Percentiles rank a stretch among this genome's conserved stretches.
Evolutionary conservation across 108 stramenopile genomes (phyloP).

Genomic region (Cyclotella baltica): DNA sequence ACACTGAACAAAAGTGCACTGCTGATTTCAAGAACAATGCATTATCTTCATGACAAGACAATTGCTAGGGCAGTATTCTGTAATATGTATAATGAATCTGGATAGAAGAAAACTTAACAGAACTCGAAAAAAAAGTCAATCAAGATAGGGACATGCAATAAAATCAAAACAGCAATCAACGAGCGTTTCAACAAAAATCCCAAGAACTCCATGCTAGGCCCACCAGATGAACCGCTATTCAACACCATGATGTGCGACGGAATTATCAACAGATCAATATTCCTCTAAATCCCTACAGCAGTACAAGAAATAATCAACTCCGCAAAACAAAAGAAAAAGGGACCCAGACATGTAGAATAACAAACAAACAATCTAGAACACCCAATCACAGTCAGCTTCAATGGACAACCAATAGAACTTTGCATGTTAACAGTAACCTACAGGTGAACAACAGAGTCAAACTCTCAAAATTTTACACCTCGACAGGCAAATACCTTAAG

Average conservation of each 20-base stretch:
- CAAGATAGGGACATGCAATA: constrained; percentile 4
- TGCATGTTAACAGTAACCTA: background rate
- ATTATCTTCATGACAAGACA: constrained; percentile 9
- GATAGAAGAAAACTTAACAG: background rate
- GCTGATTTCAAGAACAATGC: background rate
- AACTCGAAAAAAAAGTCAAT: background rate
- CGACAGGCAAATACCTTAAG: background rate
- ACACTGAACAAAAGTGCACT: constrained; percentile 1
- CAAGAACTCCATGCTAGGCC: background rate
- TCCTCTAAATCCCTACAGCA: background rate
- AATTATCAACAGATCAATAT: background rate
- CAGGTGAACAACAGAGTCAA: background rate
- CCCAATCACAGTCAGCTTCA: background rate
- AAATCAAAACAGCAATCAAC: background rate
- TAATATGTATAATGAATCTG: background rate
- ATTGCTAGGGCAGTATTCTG: background rate
- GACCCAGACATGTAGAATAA: background rate
- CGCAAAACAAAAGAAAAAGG: background rate
- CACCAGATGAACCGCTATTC: background rate
- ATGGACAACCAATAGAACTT: constrained; percentile 9
- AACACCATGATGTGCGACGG: background rate
- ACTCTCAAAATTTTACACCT: background rate
- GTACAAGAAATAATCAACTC: background rate
- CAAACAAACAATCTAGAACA: background rate
- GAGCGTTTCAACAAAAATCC: constrained; percentile 6